Evolutionary conservation across 2,329 filamentous ascomycete genomes (phyloP), one percentile per base, ranked within the genome.

Genomic region (Colletotrichum sp.): DNA sequence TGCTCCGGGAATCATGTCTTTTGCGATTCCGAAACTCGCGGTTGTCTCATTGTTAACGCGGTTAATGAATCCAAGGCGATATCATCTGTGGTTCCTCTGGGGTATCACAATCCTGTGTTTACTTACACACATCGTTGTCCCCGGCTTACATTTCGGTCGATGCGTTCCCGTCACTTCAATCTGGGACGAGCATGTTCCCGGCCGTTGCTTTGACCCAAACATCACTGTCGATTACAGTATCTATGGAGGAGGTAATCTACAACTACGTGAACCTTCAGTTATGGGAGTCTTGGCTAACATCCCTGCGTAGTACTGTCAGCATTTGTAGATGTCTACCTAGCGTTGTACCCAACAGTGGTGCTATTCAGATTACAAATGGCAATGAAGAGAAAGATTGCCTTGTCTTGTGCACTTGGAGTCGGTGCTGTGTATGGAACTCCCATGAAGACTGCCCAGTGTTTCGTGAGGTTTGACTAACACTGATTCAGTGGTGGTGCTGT

Each of bases 21-120:
- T 88, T 71, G 82, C 77, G 4, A 69, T 87, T 3, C 86, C 86
- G 6, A 88, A 88, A 79, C 80, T 87, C 15, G 85, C 85, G 30
- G 85, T 86, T 44, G 82, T 86, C 13, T 79, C 81, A 6, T 81
- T 88, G 5, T 80, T 88, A 7, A 80, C 80, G 5, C 82, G 83
- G 10, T 80, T 87, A 16, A 78, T 87, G 66, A 85, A 85, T 75
- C 85, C 86, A 2, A 79, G 80, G 21, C 77, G 76, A 21, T 39
- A 65, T 12, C 86, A 87, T 71, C 75, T 66, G 15, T 78, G 80
- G 8, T 79, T 87, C 65, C 80, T 88, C 12, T 88, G 85, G 85
- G 28, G 60, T 1, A 71, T 89, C n/a, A 82, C 82, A 2, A 77
- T 78, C 3, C 34, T 81, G 8, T 84, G 82, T 21, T 80, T 82